Evolutionary conservation across 768 basidiomycete species (phyloP).

Genomic region (Fibroporia radiculosa): DNA sequence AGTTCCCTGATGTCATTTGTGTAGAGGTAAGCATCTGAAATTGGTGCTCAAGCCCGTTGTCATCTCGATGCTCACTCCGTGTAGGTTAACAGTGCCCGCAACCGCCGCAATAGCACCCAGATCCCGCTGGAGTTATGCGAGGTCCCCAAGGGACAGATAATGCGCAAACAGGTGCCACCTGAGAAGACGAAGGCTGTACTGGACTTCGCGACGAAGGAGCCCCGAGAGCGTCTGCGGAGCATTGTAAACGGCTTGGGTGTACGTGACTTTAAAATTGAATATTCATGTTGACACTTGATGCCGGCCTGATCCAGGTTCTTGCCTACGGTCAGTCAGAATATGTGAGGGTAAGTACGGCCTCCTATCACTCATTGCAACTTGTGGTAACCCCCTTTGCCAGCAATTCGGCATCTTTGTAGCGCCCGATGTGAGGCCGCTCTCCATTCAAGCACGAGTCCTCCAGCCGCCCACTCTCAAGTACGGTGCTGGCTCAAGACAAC

Average conservation of each 20-base stretch:
- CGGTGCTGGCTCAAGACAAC: slow-evolving; percentile 46
- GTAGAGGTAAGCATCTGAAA: slow-evolving; percentile 48
- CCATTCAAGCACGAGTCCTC: slow-evolving; percentile 54
- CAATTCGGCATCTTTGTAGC: slow-evolving; percentile 66
- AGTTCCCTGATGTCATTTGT: slow-evolving; percentile 58
- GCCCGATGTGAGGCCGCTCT: slow-evolving; percentile 39
- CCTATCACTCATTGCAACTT: not conserved
- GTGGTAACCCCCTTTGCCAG: slow-evolving; percentile 2
- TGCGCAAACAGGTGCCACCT: slow-evolving; percentile 61
- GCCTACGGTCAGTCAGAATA: slow-evolving; percentile 71
- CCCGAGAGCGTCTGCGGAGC: slow-evolving; percentile 44
- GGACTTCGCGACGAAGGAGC: slow-evolving; percentile 59
- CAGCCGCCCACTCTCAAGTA: slow-evolving; percentile 61
- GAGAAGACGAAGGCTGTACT: slow-evolving; percentile 59
- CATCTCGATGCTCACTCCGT: not conserved
- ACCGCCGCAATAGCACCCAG: slow-evolving; percentile 34
- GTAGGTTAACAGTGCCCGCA: slow-evolving; percentile 46
- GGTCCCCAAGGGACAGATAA: slow-evolving; percentile 59
- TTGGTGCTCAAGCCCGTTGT: not conserved
- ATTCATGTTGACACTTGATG: slow-evolving; percentile 35
- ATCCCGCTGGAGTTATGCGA: slow-evolving; percentile 62
- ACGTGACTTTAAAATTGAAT: slow-evolving; percentile 6
- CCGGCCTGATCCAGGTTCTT: slow-evolving; percentile 11
- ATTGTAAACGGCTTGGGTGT: slow-evolving; percentile 51
- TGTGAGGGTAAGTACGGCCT: slow-evolving; percentile 30